Evolutionary conservation across 192 early-diverging fungal genomes (phyloP).

Genomic region (Coemansia sp.): DNA sequence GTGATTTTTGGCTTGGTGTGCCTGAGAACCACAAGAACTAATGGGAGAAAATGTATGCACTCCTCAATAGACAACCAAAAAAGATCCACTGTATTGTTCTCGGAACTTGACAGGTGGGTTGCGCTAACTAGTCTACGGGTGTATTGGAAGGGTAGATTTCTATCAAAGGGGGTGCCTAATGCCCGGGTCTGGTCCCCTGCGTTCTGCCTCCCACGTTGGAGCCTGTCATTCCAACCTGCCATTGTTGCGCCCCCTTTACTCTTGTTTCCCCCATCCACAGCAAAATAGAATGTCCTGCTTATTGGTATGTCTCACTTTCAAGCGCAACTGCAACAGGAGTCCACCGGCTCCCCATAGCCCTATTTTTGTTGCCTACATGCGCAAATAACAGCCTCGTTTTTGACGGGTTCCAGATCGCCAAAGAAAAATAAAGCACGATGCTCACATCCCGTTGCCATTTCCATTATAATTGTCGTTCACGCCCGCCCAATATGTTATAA

Average conservation of each 20-base stretch:
- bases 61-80: constrained; percentile 16
- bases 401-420: constrained; percentile 21
- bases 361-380: constrained; percentile 8
- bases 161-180: constrained; percentile 6
- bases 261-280: constrained; percentile 10
- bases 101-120: not conserved
- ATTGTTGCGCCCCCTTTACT: constrained; percentile 12
- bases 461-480: constrained; percentile 16
- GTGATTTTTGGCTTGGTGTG: not conserved
- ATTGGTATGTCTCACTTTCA: constrained; percentile 1
- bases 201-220: constrained; percentile 25
- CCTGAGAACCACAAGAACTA: constrained; percentile 6
- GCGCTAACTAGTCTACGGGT: constrained; percentile 5
- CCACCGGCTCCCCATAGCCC: constrained; percentile 8
- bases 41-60: constrained; percentile 12
- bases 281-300: not conserved
- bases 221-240: constrained; percentile 8
- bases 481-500: constrained; percentile 4
- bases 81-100: constrained; percentile 11
- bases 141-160: constrained; percentile 2
- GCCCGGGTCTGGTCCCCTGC: constrained; percentile 1
- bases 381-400: constrained; percentile 5
- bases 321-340: constrained; percentile 14
- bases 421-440: constrained; percentile 11
- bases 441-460: constrained; percentile 8